These are phyloP conservation scores for Saposhnikovia divaricata DNA, from an alignment of 129 eudicot genomes.

Conservation along the genomic window DNA sequence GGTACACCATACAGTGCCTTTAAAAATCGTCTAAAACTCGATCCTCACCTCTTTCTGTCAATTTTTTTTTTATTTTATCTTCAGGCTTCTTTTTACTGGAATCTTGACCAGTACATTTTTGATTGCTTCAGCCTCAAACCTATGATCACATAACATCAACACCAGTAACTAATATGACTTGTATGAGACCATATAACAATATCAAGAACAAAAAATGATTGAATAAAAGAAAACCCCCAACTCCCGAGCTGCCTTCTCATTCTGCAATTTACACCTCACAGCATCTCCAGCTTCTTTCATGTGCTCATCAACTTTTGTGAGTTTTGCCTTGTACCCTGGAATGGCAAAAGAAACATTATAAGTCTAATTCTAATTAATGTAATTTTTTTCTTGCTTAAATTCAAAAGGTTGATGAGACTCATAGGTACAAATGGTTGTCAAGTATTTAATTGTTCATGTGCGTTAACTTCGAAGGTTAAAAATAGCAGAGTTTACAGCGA, in stretches of 20 bases:
- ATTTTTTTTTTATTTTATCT: constrained; percentile 79
- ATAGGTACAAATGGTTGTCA: neutral
- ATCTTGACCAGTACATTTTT: constrained; percentile 93
- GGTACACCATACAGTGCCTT: no score
- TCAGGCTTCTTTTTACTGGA: constrained; percentile 85
- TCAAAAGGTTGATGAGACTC: neutral
- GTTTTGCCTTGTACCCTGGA: constrained; percentile 76
- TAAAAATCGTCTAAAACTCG: no score
- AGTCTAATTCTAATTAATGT: neutral
- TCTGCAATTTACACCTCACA: constrained; percentile 73
- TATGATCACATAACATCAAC: neutral
- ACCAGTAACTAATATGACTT: neutral
- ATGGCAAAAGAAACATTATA: neutral
- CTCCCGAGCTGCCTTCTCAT: constrained; percentile 88
- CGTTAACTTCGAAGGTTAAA: no score
- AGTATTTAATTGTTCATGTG: neutral
- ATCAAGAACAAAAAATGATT: neutral
- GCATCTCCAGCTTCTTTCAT: constrained; percentile 91
- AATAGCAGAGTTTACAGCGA: no score
- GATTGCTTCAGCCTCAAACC: constrained; percentile 76
- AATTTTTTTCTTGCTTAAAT: neutral
- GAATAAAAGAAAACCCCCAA: constrained; percentile 46
- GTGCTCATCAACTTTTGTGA: constrained; percentile 79
- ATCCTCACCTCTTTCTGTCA: constrained; percentile 57
- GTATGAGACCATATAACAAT: neutral